Base-by-base conservation (phyloP, 768 basidiomycete genomes). In the Boletus tomentosulus region DNA sequence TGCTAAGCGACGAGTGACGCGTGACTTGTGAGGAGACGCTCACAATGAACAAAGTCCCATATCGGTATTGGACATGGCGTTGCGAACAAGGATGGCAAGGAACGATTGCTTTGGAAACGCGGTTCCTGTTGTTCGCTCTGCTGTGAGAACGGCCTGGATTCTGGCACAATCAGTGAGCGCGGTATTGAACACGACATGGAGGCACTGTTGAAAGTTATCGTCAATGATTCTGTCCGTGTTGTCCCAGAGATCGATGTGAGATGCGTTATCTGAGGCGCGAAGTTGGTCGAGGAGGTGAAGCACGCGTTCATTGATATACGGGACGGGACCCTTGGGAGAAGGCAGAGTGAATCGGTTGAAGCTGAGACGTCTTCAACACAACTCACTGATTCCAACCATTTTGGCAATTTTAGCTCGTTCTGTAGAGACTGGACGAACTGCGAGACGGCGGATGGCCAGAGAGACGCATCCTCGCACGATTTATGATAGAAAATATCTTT, bases 41-140 rank as follows among this genome's bases (percentile, higher is more conserved):
- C 34, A 44, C 56, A 55, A 28, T 12, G 48, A 13, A 5, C 22
- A 45, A 5, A 57, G 19, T 7, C 1, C 5, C 2, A n/a, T 3
- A 44, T 47, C 15, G 1, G 41, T 39, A n/a, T 44, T 13, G 39
- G 41, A 24, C 4, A 56, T 38, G 11, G 46, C 54, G 12, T 50
- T 48, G 13, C 56, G 54, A 25, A 47, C 7, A 25, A 50, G 41
- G 8, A 33, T 15, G 25, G 35, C 48, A 9, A 47, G 22, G 5
- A 57, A 55, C 0, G 56, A 57, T 16, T 55, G 48, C 25, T 57
- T 55, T 19, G 53, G 49, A 37, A 9, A 47, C 11, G 16, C 34
- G 0, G 16, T 50, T 1, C 7, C 10, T 4, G 56, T 50, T 6
- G 25, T 15, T 3, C 16, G 8, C 28, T 57, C 56, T 46, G 47